phyloP scores from a whole-genome alignment of 352 stramenopile genomes.

The Phytophthora pinifolia region DNA sequence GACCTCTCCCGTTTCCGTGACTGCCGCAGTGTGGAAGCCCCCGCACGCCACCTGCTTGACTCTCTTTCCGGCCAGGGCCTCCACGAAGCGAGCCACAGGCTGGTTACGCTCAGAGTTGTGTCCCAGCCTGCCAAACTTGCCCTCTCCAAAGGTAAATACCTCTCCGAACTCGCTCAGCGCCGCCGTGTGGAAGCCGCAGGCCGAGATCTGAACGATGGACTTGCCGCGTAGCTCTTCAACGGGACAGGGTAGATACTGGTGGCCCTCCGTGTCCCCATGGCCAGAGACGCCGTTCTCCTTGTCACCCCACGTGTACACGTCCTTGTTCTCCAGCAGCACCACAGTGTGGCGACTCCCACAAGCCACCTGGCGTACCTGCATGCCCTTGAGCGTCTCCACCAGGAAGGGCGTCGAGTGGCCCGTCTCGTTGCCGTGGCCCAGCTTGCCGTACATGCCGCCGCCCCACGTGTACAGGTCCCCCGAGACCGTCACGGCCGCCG shows the following conservation, averaged over 20 bases:
- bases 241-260: constrained; percentile 93
- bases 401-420: constrained; percentile 93
- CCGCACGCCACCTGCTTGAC: constrained; percentile 89
- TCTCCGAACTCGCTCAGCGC: constrained; percentile 84
- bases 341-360: constrained; percentile 95
- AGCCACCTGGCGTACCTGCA: constrained; percentile 91
- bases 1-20: constrained; percentile 84
- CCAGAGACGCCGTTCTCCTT: constrained; percentile 96
- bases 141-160: constrained; percentile 94
- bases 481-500: constrained; percentile 92
- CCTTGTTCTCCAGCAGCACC: constrained; percentile 84
- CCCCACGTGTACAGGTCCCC: constrained; percentile 94
- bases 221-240: constrained; percentile 90
- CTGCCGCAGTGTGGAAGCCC: constrained; percentile 86
- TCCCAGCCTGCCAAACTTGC: constrained; percentile 88
- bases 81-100: constrained; percentile 68
- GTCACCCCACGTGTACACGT: constrained; percentile 95
- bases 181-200: constrained; percentile 87
- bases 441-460: constrained; percentile 95
- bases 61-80: constrained; percentile 65
- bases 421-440: constrained; percentile 92
- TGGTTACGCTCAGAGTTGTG: constrained; percentile 88
- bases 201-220: constrained; percentile 87
- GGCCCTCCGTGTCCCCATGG: constrained; percentile 93
- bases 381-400: constrained; percentile 92